Conservation (phyloP, 192 early-diverging fungal species). For the Podila epigama region DNA sequence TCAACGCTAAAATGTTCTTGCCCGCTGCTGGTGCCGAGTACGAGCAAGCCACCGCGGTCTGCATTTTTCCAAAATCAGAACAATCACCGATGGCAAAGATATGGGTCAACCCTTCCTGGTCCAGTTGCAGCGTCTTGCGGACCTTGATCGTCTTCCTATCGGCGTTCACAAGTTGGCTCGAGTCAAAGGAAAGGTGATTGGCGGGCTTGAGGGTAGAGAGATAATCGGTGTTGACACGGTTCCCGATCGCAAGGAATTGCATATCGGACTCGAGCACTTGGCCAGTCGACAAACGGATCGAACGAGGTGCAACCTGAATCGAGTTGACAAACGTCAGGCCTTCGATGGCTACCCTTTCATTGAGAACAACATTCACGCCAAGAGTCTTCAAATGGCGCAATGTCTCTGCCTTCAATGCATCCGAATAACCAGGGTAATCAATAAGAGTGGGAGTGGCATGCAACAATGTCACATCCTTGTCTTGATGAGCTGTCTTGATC, state of each 20-base stretch:
- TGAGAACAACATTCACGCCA: slow-evolving; percentile 58
- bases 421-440: slow-evolving; percentile 53
- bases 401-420: slow-evolving; percentile 42
- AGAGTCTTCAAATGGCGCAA: slow-evolving; percentile 49
- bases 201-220: slow-evolving; percentile 49
- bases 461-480: slow-evolving; percentile 57
- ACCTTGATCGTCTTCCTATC: slow-evolving; percentile 56
- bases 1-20: slow-evolving; percentile 29
- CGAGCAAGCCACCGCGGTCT: slow-evolving; percentile 9
- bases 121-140: slow-evolving; percentile 56
- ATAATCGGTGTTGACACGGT: slow-evolving; percentile 52
- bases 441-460: slow-evolving; percentile 53
- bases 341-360: slow-evolving; percentile 56
- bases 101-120: slow-evolving; percentile 17
- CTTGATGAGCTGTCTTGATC: slow-evolving; percentile 54
- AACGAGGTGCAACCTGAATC: slow-evolving; percentile 47
- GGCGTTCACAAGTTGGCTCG: slow-evolving; percentile 26
- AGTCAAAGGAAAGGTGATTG: slow-evolving; percentile 7
- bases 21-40: slow-evolving; percentile 11
- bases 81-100: slow-evolving; percentile 66
- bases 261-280: slow-evolving; percentile 61
- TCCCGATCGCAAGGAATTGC: slow-evolving; percentile 58
- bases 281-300: slow-evolving; percentile 56
- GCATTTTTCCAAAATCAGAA: slow-evolving; percentile 39
- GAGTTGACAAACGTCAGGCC: slow-evolving; percentile 28